phyloP scores from a whole-genome alignment of 495 filamentous ascomycete genomes.

The Annulohypoxylon moriforme region DNA sequence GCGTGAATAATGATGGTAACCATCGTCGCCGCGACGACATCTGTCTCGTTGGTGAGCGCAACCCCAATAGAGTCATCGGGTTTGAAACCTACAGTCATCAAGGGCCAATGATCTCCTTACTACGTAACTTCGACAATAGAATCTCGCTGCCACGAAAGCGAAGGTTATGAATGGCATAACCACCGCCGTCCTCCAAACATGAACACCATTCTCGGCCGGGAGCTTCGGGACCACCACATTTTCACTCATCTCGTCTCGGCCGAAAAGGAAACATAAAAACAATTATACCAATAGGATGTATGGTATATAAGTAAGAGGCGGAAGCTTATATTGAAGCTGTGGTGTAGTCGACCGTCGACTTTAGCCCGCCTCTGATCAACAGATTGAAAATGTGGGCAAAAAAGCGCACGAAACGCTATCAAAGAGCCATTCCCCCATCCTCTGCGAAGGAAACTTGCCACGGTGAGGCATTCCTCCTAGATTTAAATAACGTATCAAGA shows the following conservation, averaged over 20 bases:
- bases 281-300: background rate
- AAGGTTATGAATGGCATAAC: slow-evolving; percentile 48
- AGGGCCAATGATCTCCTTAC: slow-evolving; percentile 33
- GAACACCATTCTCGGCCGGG: slow-evolving; percentile 48
- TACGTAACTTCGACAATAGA: slow-evolving; percentile 44
- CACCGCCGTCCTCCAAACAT: slow-evolving; percentile 48
- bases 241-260: slow-evolving; percentile 34
- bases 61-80: background rate
- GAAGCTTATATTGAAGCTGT: slow-evolving; percentile 5
- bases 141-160: slow-evolving; percentile 45
- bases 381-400: slow-evolving; percentile 7
- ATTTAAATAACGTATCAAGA: slow-evolving; percentile 28
- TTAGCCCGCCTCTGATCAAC: slow-evolving; percentile 7
- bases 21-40: slow-evolving; percentile 47
- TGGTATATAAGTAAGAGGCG: background rate
- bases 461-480: slow-evolving; percentile 21
- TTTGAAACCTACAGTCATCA: slow-evolving; percentile 44
- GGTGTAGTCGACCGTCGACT: background rate
- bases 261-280: slow-evolving; percentile 14
- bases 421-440: slow-evolving; percentile 21
- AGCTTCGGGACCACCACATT: slow-evolving; percentile 39
- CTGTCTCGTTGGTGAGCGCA: slow-evolving; percentile 29
- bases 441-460: background rate
- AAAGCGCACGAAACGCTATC: slow-evolving; percentile 15
- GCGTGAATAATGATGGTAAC: slow-evolving; percentile 44